phyloP scores from a whole-genome alignment of 2,329 filamentous ascomycete species.

The Neopestalotiopsis rosae region DNA sequence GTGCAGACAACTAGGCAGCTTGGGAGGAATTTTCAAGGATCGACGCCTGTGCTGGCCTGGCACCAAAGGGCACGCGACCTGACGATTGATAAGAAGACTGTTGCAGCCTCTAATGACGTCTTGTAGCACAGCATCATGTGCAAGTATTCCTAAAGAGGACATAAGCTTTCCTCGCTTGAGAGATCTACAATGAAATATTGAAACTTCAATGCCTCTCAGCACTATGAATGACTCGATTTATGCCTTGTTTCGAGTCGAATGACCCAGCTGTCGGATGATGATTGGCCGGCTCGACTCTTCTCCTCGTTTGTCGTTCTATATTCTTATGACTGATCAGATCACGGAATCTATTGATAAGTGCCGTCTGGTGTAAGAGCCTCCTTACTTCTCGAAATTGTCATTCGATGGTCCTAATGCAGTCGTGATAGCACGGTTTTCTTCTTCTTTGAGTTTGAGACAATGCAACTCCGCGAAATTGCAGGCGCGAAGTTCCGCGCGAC shows the following conservation, averaged over 20 bases:
- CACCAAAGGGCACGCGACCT: too few relatives aligned
- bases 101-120: too few relatives aligned
- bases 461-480: background rate
- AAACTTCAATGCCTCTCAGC: background rate
- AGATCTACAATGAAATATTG: background rate
- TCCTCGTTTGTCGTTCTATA: background rate
- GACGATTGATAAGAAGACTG: too few relatives aligned
- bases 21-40: too few relatives aligned
- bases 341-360: background rate
- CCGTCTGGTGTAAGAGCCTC: background rate
- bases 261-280: background rate
- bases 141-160: background rate
- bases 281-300: background rate
- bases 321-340: background rate
- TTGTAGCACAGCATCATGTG: too few relatives aligned
- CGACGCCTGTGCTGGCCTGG: too few relatives aligned
- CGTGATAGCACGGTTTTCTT: background rate
- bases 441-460: slow-evolving; percentile 2
- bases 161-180: background rate
- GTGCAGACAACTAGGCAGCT: too few relatives aligned
- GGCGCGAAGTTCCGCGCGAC: background rate
- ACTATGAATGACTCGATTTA: background rate
- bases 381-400: slow-evolving; percentile 1
- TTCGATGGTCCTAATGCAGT: background rate
- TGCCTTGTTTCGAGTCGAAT: background rate